Conservation (phyloP, 768 basidiomycete genomes). For the Baorangia bicolor region DNA sequence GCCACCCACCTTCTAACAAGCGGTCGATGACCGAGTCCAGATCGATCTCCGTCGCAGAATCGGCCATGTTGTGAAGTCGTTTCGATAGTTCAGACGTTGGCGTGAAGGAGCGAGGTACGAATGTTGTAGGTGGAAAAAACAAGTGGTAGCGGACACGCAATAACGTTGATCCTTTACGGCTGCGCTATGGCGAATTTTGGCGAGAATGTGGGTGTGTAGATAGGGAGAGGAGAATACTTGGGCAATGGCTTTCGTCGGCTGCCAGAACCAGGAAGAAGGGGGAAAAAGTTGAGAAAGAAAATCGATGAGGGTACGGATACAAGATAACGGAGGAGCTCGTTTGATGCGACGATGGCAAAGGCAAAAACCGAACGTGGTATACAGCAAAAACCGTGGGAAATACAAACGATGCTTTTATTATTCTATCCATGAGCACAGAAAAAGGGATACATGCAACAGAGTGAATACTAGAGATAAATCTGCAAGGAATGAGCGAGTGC, state of each 20-base stretch:
- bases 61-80: slow-evolving; percentile 55
- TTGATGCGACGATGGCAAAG: slow-evolving; percentile 31
- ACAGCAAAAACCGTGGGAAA: slow-evolving; percentile 33
- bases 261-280: slow-evolving; percentile 24
- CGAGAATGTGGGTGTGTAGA: slow-evolving; percentile 5
- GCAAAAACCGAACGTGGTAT: slow-evolving; percentile 34
- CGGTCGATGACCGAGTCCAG: slow-evolving; percentile 99
- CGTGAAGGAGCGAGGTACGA: slow-evolving; percentile 14
- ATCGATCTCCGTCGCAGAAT: slow-evolving; percentile 90
- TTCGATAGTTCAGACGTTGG: slow-evolving; percentile 16
- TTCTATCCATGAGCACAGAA: not conserved
- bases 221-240: not conserved
- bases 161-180: slow-evolving; percentile 22
- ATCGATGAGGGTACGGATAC: slow-evolving; percentile 35
- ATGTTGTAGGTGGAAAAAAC: slow-evolving; percentile 29
- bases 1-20: slow-evolving; percentile 87
- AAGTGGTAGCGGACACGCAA: slow-evolving; percentile 13
- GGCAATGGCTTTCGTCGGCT: slow-evolving; percentile 20
- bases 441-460: not conserved
- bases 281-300: slow-evolving; percentile 17
- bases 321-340: slow-evolving; percentile 35
- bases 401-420: not conserved
- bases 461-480: not conserved
- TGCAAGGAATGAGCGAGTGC: not conserved
- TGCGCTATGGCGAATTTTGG: slow-evolving; percentile 22